phyloP scores from a whole-genome alignment of 2,329 filamentous ascomycete genomes.

The Mycocentrospora acerina region DNA sequence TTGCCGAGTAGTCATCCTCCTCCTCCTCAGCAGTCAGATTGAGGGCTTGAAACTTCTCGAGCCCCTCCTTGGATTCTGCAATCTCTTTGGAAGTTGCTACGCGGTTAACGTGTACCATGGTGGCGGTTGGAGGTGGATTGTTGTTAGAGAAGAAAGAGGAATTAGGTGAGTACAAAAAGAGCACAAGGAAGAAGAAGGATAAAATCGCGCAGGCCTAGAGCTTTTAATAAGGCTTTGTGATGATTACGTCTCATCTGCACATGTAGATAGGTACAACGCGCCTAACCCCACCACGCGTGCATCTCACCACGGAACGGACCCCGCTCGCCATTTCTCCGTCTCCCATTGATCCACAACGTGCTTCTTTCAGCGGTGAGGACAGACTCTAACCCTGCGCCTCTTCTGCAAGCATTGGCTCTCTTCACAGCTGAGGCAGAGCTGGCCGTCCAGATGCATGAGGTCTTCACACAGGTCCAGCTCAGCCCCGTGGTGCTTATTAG shows the following conservation, averaged over 20 bases:
- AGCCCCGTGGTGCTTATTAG: constrained; percentile 9
- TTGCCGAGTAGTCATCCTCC: constrained; percentile 65
- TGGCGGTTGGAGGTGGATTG: constrained; percentile 12
- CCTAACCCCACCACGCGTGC: constrained; percentile 15
- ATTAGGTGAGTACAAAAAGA: constrained; percentile 1
- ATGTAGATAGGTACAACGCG: background rate
- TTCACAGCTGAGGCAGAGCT: background rate
- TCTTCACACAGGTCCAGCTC: constrained; percentile 2
- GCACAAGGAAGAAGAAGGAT: constrained; percentile 1
- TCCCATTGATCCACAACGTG: background rate
- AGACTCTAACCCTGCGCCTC: too few species aligned
- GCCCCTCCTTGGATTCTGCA: constrained; percentile 24
- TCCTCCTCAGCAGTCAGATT: constrained; percentile 33
- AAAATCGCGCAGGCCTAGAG: constrained; percentile 1
- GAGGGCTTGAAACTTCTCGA: constrained; percentile 23
- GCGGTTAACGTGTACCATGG: constrained; percentile 53
- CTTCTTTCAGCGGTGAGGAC: too few species aligned
- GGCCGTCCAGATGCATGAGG: background rate
- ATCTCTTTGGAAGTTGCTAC: constrained; percentile 47
- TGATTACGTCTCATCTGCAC: constrained; percentile 13
- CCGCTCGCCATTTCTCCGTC: constrained; percentile 6
- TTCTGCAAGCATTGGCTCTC: constrained; percentile 1
- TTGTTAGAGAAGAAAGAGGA: constrained; percentile 1
- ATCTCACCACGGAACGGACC: constrained; percentile 7
- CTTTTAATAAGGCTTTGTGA: constrained; percentile 1